These are phyloP conservation scores for Pichia cephalocereana DNA, from an alignment of 805 yeast species.

Conservation along the genomic window DNA sequence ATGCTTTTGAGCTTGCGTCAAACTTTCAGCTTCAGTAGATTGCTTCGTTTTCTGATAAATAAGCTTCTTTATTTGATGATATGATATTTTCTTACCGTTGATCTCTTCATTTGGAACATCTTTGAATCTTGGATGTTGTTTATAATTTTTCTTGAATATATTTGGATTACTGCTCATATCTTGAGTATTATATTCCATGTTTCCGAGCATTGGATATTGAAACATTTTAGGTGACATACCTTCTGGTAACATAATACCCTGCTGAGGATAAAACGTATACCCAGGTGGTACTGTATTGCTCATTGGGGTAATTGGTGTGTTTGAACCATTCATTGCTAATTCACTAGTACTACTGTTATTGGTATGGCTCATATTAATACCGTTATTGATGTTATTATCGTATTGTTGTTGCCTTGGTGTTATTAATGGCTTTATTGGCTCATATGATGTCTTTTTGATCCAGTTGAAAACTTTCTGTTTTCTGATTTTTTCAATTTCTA, in stretches of 20 bases:
- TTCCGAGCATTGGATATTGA: not conserved
- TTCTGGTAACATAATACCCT: not conserved
- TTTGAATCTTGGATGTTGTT: slow-evolving; percentile 11
- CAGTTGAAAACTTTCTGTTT: slow-evolving; percentile 14
- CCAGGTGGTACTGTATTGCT: slow-evolving; percentile 4
- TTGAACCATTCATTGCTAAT: not conserved
- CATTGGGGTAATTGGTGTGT: slow-evolving; percentile 2
- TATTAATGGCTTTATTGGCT: not conserved
- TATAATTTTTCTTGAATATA: not conserved
- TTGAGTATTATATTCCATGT: not conserved
- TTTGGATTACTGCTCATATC: not conserved
- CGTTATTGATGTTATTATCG: not conserved
- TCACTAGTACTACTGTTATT: not conserved
- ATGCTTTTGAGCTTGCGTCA: slow-evolving; percentile 11
- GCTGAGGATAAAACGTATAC: not conserved
- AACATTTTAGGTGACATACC: not conserved
- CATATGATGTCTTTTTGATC: slow-evolving; percentile 7
- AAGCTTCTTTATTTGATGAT: slow-evolving; percentile 9
- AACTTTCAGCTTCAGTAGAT: slow-evolving; percentile 5
- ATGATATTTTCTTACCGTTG: slow-evolving; percentile 8
- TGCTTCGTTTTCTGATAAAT: slow-evolving; percentile 10
- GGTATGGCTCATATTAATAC: not conserved
- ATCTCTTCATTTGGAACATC: slow-evolving; percentile 6
- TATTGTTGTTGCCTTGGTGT: not conserved
- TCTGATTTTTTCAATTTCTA: slow-evolving; percentile 12